Conservation (phyloP, 345 rosid genomes). For the Gossypium rotundifolium region DNA sequence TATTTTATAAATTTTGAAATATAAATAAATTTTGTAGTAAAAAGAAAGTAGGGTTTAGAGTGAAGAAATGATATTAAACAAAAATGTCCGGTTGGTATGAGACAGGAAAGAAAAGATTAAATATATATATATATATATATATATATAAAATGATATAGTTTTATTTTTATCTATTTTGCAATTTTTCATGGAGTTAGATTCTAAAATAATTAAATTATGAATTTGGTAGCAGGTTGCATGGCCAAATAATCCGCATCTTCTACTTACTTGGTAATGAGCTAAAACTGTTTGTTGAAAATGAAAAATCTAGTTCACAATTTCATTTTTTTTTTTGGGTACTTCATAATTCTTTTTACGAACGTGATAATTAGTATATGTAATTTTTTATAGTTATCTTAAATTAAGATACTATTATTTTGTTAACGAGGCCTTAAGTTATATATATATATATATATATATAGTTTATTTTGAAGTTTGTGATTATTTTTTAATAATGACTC, state of each 20-base stretch:
- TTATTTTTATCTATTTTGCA: neutral
- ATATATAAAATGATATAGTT: neutral
- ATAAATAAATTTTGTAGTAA: neutral
- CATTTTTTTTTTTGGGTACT: too few species aligned
- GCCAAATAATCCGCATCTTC: neutral
- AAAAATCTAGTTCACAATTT: too few species aligned
- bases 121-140: too few species aligned
- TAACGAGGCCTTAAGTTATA: too few species aligned
- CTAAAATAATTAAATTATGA: neutral
- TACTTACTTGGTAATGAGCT: too few species aligned
- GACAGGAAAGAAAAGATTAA: neutral
- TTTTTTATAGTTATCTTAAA: too few species aligned
- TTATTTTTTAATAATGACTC: fast-evolving
- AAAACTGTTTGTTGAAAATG: too few species aligned
- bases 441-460: too few species aligned
- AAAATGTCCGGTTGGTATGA: neutral
- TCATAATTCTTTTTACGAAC: too few species aligned
- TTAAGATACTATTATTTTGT: too few species aligned
- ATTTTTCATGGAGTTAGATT: neutral
- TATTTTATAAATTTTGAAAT: neutral
- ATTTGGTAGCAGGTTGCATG: neutral
- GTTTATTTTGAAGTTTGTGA: too few species aligned
- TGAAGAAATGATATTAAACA: neutral
- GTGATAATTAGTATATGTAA: too few species aligned
- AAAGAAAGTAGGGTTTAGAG: neutral